Base-by-base conservation (phyloP, 1,284 basidiomycete genomes). In the Cutaneotrichosporon curvatum region DNA sequence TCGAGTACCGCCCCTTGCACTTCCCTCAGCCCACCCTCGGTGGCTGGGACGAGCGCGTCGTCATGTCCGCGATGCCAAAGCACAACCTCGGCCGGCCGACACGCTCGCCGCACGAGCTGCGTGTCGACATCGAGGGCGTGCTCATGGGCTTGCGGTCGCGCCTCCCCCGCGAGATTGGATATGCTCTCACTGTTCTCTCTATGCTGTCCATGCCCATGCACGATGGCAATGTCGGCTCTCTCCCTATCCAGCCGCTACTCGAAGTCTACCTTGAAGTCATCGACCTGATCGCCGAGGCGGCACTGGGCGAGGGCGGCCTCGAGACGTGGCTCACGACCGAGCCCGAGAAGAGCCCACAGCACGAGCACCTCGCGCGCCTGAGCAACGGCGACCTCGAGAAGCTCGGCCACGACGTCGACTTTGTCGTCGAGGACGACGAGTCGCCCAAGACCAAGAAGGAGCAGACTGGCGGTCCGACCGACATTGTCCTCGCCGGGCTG, bases 111-210 rank as follows among this genome's bases (percentile, higher is more conserved):
- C 60, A 63, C 23, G 63, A 70, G 41, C 58, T 71, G 32, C 73
- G 88, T 16, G 82, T 98, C 43, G 91, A 97, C 59, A 82, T 97
- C 43, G 87, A 92, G 62, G 82, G 81, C 8, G 75, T 98, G 43
- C 84, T 83, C 32, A 84, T 98, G 83, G 88, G 87, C 25, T 72
- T 98, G 42, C 83, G 90, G 32, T 94, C 87, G 30, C 77, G 92
- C 32, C 72, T 97, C 34, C 79, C 83, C 3, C 77, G 79, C 36
- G 92, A 98, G 65, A 73, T 95, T 36, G 83, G 88, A 4, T 97
- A 94, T 66, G 88, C 86, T 4, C 73, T 98, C 57, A 90, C 90
- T 21, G 87, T 87, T 2, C 76, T 97, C 56, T 83, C 83, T n/a
- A 76, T 96, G 61, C 74, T 98, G 46, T 67, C 63, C 11, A 70